Percentiles rank a stretch among this genome's conserved stretches.
Conservation (phyloP, 2,329 filamentous ascomycete genomes). For the Albifimbria verrucaria region DNA sequence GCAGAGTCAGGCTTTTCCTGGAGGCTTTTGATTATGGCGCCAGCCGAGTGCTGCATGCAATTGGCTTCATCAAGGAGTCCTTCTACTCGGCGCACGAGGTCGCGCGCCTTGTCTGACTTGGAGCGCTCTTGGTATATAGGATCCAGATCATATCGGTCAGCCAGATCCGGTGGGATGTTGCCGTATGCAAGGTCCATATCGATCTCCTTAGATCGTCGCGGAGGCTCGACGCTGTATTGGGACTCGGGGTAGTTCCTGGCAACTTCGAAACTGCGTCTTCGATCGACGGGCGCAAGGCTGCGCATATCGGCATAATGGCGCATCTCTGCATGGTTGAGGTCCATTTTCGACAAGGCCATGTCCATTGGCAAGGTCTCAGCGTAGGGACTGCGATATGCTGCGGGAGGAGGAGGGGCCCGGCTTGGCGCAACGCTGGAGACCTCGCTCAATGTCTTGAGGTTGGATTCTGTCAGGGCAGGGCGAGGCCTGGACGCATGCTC, state of each 20-base stretch:
- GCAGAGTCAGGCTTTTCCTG: slow-evolving; percentile 79
- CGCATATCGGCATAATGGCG: slow-evolving; percentile 12
- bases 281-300: slow-evolving; percentile 15
- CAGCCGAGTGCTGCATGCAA: slow-evolving; percentile 81
- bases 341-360: slow-evolving; percentile 34
- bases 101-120: slow-evolving; percentile 43
- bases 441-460: slow-evolving; percentile 52
- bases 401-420: slow-evolving; percentile 36
- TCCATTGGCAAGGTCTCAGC: slow-evolving; percentile 37
- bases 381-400: slow-evolving; percentile 36
- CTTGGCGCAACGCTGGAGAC: slow-evolving; percentile 48
- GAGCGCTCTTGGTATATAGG: slow-evolving; percentile 54
- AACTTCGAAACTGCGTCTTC: slow-evolving; percentile 23
- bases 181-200: slow-evolving; percentile 95
- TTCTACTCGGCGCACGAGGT: slow-evolving; percentile 73
- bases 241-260: slow-evolving; percentile 38
- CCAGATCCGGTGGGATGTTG: slow-evolving; percentile 69
- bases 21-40: slow-evolving; percentile 72
- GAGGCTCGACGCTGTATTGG: slow-evolving; percentile 22
- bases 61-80: slow-evolving; percentile 79
- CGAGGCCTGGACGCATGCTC: slow-evolving; percentile 26
- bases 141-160: slow-evolving; percentile 44
- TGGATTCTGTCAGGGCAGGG: slow-evolving; percentile 46
- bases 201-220: slow-evolving; percentile 48
- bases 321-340: slow-evolving; percentile 22